Evolutionary conservation across 176 grass and related monocot genomes (phyloP).

Genomic region (Zizania latifolia): DNA sequence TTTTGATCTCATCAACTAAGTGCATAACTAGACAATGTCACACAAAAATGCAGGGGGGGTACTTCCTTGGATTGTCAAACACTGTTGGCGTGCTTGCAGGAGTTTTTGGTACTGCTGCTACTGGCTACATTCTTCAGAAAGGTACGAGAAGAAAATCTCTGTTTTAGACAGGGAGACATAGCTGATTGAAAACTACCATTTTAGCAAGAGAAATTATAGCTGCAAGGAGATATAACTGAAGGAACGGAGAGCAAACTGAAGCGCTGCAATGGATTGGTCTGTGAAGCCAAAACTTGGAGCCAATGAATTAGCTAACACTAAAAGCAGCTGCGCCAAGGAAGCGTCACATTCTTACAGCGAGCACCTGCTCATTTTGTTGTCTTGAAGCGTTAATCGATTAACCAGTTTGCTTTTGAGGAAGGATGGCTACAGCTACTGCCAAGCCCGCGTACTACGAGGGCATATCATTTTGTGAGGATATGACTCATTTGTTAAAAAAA

Average conservation of each 20-base stretch:
- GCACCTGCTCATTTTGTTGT: not conserved
- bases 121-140: conserved; percentile 86
- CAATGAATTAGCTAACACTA: not conserved
- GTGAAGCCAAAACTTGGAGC: conserved; percentile 14
- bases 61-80: conserved; percentile 85
- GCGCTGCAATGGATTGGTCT: not conserved
- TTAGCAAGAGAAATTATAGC: conserved; percentile 19
- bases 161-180: conserved; percentile 8
- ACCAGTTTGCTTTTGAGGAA: not conserved
- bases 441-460: conserved; percentile 15
- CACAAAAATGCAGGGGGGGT: conserved; percentile 60
- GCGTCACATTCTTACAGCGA: conserved; percentile 5
- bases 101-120: conserved; percentile 88
- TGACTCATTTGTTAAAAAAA: not conserved
- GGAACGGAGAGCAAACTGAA: not conserved
- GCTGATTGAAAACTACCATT: not conserved
- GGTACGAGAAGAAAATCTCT: conserved; percentile 20
- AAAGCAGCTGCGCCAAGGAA: conserved; percentile 20
- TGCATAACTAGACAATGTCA: conserved; percentile 6
- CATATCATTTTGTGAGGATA: not conserved
- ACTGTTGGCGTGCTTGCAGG: conserved; percentile 92
- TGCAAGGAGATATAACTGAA: conserved; percentile 10
- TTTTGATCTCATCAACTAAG: not conserved
- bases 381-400: not conserved
- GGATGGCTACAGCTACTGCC: not conserved